Evolutionary conservation across 768 basidiomycete species (phyloP).

Genomic region (Tricholoma hemisulphureum): DNA sequence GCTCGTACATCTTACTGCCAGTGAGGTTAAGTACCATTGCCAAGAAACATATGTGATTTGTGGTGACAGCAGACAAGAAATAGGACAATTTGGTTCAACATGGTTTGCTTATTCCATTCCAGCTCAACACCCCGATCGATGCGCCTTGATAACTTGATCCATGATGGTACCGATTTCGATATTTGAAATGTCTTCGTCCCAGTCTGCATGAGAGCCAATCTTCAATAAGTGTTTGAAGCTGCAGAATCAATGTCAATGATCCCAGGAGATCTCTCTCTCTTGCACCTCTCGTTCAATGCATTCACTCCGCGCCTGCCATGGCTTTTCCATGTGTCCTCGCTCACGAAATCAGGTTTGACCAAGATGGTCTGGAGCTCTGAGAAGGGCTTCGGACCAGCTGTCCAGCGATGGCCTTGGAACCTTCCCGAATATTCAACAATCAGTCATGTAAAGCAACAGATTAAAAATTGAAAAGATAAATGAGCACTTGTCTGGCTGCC

Average conservation of each 20-base stretch:
- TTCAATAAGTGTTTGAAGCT: not conserved
- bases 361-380: not conserved
- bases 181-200: not conserved
- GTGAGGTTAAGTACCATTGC: too few relatives aligned
- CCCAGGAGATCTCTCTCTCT: not conserved
- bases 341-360: not conserved
- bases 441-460: not conserved
- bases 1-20: too few relatives aligned
- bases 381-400: not conserved
- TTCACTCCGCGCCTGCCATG: not conserved
- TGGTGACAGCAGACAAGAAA: too few relatives aligned
- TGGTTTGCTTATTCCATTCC: too few relatives aligned
- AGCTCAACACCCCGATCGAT: too few relatives aligned
- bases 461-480: not conserved
- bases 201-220: not conserved
- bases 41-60: too few relatives aligned
- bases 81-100: too few relatives aligned
- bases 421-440: not conserved
- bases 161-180: not conserved
- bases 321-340: not conserved
- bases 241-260: not conserved
- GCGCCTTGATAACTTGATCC: not conserved
- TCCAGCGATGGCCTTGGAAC: not conserved
- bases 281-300: not conserved
- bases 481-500: not conserved